Base-by-base conservation (phyloP, 2,329 filamentous ascomycete species). In the Scedosporium dehoogii region DNA sequence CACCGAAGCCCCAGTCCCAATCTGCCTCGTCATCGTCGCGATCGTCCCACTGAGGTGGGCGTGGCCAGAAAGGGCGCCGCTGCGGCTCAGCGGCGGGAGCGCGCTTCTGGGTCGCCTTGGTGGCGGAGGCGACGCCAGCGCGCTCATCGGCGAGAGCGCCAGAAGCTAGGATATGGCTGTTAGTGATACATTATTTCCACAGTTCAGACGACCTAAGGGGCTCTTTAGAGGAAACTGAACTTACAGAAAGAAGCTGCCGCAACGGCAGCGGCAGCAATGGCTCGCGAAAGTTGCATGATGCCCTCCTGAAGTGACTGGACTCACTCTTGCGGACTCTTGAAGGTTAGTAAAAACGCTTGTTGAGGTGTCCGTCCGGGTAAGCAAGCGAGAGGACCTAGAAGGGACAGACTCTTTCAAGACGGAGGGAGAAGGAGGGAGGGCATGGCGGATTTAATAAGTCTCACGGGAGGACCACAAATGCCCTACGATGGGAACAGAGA, bases 231-330 rank as follows among this genome's bases (percentile, higher is more conserved):
- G 25, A 29, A 29, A 38, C 2, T 51, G 21, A 2, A 59, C 59
- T 53, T 18, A 60, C 59, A 60, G 44, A 51, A 53, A 29, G 59
- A 60, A 14, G 59, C 59, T n/a, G 59, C 59, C 59, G 44, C 59
- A 60, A 60, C 25, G 44, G 59, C 44, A 38, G 59, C 27, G 55
- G 55, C 55, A 48, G 59, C 44, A 27, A 60, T 46, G 48, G 59
- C 23, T 53, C 59, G 59, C 6, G 59, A 46, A 23, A 33, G 23
- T 44, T 33, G 9, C 59, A 60, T 60, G 41, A 25, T 59, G 58
- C 29, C 58, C 58, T 59, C 41, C 44, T 27, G 29, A 21, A 27
- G 25, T 55, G 51, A 55, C 21, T 55, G 48, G 48, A 55, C 51
- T 55, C 51, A 16, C 51, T 55, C 23, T 18, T 27, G 23, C 51